phyloP scores from a whole-genome alignment of 2,329 filamentous ascomycete species.

The Cordyceps farinosa region DNA sequence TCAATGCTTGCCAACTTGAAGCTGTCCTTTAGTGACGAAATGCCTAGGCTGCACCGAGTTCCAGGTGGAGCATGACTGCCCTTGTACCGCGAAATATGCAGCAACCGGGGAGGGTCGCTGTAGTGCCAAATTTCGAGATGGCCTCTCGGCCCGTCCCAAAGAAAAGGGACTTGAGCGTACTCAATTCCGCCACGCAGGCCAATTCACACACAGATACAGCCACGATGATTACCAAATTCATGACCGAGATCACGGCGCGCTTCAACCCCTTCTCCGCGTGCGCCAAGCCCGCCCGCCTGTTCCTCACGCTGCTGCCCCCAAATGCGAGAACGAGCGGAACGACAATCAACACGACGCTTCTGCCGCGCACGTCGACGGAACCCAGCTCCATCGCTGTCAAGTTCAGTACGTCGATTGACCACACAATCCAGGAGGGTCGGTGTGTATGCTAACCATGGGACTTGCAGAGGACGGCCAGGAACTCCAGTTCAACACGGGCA shows the following conservation, averaged over 20 bases:
- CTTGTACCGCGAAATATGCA: constrained; percentile 15
- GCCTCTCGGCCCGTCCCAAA: too few species aligned
- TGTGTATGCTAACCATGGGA: constrained; percentile 23
- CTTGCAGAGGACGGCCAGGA: constrained; percentile 84
- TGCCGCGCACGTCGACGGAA: constrained; percentile 67
- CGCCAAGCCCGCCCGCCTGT: constrained; percentile 79
- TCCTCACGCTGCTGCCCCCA: constrained; percentile 80
- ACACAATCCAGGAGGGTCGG: not conserved
- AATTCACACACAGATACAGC: not conserved
- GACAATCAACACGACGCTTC: constrained; percentile 71
- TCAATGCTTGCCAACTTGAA: not conserved
- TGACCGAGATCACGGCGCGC: constrained; percentile 77
- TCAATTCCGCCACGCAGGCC: not conserved
- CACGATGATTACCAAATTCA: constrained; percentile 79
- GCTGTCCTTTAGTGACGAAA: constrained; percentile 15
- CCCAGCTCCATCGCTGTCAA: constrained; percentile 70
- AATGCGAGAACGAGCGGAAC: constrained; percentile 70
- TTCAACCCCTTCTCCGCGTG: constrained; percentile 88
- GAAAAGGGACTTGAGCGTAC: not conserved
- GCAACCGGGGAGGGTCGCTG: not conserved
- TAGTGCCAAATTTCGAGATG: constrained; percentile 7
- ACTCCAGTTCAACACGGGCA: constrained; percentile 75
- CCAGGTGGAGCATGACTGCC: not conserved
- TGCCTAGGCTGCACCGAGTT: not conserved
- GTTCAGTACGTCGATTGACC: constrained; percentile 64